Conservation (phyloP, 78 protist species). For the Chrysochromulina parva region DNA sequence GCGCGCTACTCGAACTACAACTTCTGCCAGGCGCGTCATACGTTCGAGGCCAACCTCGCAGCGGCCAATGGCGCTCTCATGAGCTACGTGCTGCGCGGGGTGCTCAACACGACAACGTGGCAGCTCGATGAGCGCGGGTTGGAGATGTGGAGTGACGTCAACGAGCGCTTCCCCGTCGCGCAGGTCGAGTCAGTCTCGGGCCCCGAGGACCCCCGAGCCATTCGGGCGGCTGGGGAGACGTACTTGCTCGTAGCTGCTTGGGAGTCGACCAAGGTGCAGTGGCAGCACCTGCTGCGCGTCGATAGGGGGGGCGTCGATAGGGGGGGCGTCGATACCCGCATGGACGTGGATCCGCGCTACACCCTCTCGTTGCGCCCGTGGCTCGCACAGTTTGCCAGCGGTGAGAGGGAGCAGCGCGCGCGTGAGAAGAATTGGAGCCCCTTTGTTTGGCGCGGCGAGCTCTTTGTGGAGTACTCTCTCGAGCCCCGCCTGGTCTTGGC, state of each 20-base stretch:
- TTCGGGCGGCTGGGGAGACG: neutral
- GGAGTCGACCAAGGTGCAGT: neutral
- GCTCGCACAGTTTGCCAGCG: neutral
- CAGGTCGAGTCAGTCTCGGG: neutral
- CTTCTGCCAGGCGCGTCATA: neutral
- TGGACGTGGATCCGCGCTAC: neutral
- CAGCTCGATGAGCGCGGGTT: neutral
- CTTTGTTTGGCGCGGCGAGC: neutral
- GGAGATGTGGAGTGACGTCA: neutral
- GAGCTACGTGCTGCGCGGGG: neutral
- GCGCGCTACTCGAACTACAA: neutral
- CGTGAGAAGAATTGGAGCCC: slow-evolving; percentile 4
- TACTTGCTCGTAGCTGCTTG: neutral
- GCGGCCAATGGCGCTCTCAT: neutral
- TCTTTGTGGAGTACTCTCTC: neutral
- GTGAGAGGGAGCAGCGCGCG: neutral
- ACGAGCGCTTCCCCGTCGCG: neutral
- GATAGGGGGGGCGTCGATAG: neutral
- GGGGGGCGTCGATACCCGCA: neutral
- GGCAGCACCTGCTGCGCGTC: neutral
- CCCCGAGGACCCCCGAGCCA: neutral
- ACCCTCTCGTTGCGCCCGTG: neutral
- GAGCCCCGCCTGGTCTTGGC: slow-evolving; percentile 9
- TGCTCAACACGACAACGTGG: neutral
- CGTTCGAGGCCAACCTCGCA: neutral